Conservation (phyloP, 306 rosid genomes). For the Gastrolobium bilobum region DNA sequence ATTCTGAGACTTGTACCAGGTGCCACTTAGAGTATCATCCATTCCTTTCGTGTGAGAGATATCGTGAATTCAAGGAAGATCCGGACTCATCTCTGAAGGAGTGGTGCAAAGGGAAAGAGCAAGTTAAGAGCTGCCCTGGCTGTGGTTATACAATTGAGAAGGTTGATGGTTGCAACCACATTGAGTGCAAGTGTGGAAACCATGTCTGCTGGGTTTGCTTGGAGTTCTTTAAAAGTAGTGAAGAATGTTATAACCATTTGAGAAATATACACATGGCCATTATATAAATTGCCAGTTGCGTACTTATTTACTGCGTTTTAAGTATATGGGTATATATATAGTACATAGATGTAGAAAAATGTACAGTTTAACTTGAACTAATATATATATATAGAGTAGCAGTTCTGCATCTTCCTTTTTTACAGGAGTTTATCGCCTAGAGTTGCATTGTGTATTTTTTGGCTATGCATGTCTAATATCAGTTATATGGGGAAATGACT, state of each 20-base stretch:
- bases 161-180: slow-evolving; percentile 90
- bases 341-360: slow-evolving; percentile 29
- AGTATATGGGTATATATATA: slow-evolving; percentile 22
- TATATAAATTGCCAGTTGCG: slow-evolving; percentile 50
- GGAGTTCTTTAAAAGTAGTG: slow-evolving; percentile 61
- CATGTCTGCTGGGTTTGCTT: slow-evolving; percentile 97
- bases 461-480: neutral
- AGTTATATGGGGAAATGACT: no score
- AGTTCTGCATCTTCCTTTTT: neutral
- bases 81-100: slow-evolving; percentile 83
- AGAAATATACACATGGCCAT: slow-evolving; percentile 69
- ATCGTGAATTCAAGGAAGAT: slow-evolving; percentile 80
- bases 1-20: slow-evolving; percentile 79
- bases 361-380: slow-evolving; percentile 43
- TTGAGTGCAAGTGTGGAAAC: slow-evolving; percentile 86
- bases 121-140: slow-evolving; percentile 76
- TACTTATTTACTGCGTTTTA: neutral
- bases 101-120: slow-evolving; percentile 84
- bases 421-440: neutral
- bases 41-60: slow-evolving; percentile 75
- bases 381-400: slow-evolving; percentile 34
- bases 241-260: slow-evolving; percentile 83
- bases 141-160: slow-evolving; percentile 86
- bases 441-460: slow-evolving; percentile 18
- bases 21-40: slow-evolving; percentile 96